A percentile compares a stretch with the other conserved stretches of the same genome.
Evolutionary conservation across 257 asterid genomes (phyloP).

Genomic region (Coffea canephora): DNA sequence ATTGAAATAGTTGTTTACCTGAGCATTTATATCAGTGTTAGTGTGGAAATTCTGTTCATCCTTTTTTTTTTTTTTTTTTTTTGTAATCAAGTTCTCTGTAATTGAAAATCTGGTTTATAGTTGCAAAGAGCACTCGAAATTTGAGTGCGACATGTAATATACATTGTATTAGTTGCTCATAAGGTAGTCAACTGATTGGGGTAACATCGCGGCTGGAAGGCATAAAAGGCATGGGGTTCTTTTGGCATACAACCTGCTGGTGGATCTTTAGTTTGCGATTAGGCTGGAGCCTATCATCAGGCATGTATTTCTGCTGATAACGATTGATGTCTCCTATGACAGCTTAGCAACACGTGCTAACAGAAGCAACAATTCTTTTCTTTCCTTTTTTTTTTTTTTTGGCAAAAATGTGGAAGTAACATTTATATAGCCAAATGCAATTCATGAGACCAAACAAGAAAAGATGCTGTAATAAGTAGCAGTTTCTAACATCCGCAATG

Average conservation of each 20-base stretch:
- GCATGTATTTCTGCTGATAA: not conserved
- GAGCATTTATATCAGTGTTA: slow-evolving; percentile 11
- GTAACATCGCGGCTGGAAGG: not conserved
- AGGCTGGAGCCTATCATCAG: not conserved
- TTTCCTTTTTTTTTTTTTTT: no score
- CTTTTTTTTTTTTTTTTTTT: not conserved
- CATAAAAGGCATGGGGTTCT: not conserved
- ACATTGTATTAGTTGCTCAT: not conserved
- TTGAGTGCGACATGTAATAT: not conserved
- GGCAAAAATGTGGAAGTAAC: not conserved
- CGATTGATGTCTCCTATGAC: not conserved
- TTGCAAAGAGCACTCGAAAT: not conserved
- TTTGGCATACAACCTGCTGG: not conserved
- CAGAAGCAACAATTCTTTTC: not conserved
- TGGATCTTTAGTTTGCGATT: not conserved
- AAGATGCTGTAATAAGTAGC: not conserved
- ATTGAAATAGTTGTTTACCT: slow-evolving; percentile 1
- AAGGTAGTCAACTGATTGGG: not conserved
- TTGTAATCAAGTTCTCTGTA: slow-evolving; percentile 10
- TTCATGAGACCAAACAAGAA: not conserved
- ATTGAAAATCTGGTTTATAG: slow-evolving; percentile 9
- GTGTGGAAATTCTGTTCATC: not conserved
- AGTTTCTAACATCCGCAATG: not conserved
- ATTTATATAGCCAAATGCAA: not conserved
- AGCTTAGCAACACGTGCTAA: not conserved